A percentile compares a stretch with the other conserved stretches of the same genome.
phyloP scores from a whole-genome alignment of 148 eudicot species.

The Mesembryanthemum crystallinum region DNA sequence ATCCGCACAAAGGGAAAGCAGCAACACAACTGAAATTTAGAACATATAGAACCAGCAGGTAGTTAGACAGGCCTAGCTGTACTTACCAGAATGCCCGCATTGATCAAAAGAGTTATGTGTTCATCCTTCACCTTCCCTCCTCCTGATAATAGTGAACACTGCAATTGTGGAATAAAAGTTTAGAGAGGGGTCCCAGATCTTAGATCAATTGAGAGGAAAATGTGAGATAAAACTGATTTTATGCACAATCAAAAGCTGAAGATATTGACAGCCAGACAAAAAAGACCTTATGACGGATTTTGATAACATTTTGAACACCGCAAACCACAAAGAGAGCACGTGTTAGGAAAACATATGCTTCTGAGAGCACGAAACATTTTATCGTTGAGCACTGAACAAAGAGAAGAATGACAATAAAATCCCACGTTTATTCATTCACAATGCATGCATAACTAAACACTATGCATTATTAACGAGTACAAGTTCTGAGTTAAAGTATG shows the following conservation, averaged over 20 bases:
- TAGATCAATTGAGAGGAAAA: not conserved
- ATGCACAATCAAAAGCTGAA: conserved; percentile 4
- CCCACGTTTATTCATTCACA: not conserved
- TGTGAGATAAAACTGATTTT: not conserved
- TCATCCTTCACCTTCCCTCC: conserved; percentile 90
- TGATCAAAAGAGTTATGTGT: conserved; percentile 73
- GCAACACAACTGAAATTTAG: not conserved
- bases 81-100: conserved; percentile 89
- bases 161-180: conserved; percentile 26
- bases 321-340: not conserved
- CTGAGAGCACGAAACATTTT: not conserved
- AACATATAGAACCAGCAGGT: not conserved
- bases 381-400: not conserved
- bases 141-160: conserved; percentile 62
- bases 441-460: not conserved
- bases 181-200: not conserved
- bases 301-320: not conserved
- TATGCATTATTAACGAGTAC: not conserved
- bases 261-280: not conserved
- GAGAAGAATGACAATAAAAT: not conserved
- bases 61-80: not conserved
- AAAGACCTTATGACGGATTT: not conserved
- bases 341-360: not conserved
- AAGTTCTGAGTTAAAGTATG: not conserved
- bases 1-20: not conserved